A percentile compares a stretch with the other conserved stretches of the same genome.
phyloP scores from a whole-genome alignment of 768 basidiomycete genomes.

The Boletus edulis region DNA sequence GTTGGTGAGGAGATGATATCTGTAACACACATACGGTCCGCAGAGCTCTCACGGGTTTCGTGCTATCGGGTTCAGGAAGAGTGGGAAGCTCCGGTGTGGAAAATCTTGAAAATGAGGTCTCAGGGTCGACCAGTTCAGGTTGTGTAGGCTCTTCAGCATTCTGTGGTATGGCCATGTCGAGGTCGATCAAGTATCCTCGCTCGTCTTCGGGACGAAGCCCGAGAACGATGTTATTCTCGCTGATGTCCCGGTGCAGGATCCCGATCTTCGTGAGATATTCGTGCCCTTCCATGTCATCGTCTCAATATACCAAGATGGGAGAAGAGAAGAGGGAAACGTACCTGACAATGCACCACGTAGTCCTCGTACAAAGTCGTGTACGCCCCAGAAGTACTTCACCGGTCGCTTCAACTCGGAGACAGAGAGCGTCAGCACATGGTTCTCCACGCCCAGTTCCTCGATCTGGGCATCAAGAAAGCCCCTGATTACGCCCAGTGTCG shows the following conservation, averaged over 20 bases:
- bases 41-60: no score
- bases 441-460: not conserved
- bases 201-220: not conserved
- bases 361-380: not conserved
- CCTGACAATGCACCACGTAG: not conserved
- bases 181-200: conserved; percentile 31
- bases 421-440: not conserved
- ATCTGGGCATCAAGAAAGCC: not conserved
- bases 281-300: not conserved
- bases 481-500: not conserved
- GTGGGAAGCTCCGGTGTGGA: no score
- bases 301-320: no score
- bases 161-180: conserved; percentile 20
- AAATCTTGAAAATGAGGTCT: no score
- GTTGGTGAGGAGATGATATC: no score
- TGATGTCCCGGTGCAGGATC: not conserved
- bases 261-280: not conserved
- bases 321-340: not conserved
- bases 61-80: no score
- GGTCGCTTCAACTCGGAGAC: not conserved
- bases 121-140: no score
- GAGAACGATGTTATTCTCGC: not conserved
- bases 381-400: not conserved
- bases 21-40: no score
- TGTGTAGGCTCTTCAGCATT: not conserved